Evolutionary conservation across 345 rosid species (phyloP), one percentile per base, ranked within the genome.

Genomic region (Gossypium bickii): DNA sequence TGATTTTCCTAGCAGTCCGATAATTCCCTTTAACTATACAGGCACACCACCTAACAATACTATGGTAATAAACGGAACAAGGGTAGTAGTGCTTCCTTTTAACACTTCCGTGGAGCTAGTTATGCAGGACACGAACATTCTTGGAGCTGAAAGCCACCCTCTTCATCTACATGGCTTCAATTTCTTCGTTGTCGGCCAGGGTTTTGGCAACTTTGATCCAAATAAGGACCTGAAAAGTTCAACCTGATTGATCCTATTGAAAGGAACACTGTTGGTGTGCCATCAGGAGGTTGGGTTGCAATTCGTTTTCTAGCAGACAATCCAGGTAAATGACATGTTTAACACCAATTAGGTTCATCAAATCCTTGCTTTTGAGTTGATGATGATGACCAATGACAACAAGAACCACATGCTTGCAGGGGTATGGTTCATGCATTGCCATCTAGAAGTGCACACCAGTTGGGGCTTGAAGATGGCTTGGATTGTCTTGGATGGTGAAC

Each of bases 381-480:
- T 59, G 5, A 60, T 22, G 49, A 43, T 73, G n/a, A 73, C 9
- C 22, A 55, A 38, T 55, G 59, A 55, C 22, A 55, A 7, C 12
- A 41, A 18, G 12, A 38, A 67, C 12, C 18, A 22, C 27, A 3
- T 60, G 27, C 2, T 22, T 11, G 16, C 75, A 88, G 90, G 92
- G 48, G 89, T 85, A 15, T 89, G 92, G 92, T 88, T 88, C 81
- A 89, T 89, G 94, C 92, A 89, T 74, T 87, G 93, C 67, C 92
- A 88, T 77, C 82, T 90, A 73, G 94, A 90, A 74, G 90, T 90
- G 44, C 94, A 90, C 82, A 87, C 90, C 20, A 90, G 87, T 69
- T 86, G 94, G 94, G 94, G 92, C 64, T 77, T 87, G 80, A 87
- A 80, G 76, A 88, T 85, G 94, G 94, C 88, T 69, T 90, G 92